Conservation (phyloP, 106 monocot species). For the Dendrobium officinale region DNA sequence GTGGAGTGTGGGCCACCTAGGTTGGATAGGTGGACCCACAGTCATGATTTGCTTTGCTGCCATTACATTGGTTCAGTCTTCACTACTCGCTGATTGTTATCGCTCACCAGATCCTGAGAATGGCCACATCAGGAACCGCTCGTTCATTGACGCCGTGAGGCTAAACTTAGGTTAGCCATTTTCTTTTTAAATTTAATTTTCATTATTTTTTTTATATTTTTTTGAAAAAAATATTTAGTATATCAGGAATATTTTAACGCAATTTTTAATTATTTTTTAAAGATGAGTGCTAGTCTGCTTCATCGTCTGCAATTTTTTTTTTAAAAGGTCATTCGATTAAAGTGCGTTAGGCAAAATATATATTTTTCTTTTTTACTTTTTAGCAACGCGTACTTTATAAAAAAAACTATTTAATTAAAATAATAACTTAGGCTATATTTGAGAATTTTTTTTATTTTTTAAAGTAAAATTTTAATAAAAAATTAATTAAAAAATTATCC, state of each 20-base stretch:
- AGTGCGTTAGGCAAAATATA: too few relatives aligned
- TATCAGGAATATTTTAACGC: not conserved
- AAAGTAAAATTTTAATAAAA: too few relatives aligned
- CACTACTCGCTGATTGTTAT: conserved; percentile 16
- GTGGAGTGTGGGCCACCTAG: conserved; percentile 70
- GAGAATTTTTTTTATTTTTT: too few relatives aligned
- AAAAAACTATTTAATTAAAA: too few relatives aligned
- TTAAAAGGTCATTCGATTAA: too few relatives aligned
- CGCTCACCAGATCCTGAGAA: conserved; percentile 9
- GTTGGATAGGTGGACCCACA: conserved; percentile 59
- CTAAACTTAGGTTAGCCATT: conserved; percentile 10
- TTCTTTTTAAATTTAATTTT: not conserved
- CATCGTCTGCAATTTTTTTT: too few relatives aligned
- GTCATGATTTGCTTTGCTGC: conserved; percentile 34
- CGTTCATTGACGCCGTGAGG: conserved; percentile 12
- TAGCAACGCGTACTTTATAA: too few relatives aligned
- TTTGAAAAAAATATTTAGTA: conserved; percentile 8
- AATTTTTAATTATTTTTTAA: not conserved
- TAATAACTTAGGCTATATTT: too few relatives aligned
- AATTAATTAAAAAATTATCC: too few relatives aligned
- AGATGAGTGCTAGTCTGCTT: too few relatives aligned
- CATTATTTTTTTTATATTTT: too few relatives aligned
- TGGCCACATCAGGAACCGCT: conserved; percentile 9
- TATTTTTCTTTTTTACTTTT: too few relatives aligned
- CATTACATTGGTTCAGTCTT: conserved; percentile 32